A percentile compares a stretch with the other conserved stretches of the same genome.
Conservation (phyloP, 75 land plant species). For the Cupressus sempervirens region DNA sequence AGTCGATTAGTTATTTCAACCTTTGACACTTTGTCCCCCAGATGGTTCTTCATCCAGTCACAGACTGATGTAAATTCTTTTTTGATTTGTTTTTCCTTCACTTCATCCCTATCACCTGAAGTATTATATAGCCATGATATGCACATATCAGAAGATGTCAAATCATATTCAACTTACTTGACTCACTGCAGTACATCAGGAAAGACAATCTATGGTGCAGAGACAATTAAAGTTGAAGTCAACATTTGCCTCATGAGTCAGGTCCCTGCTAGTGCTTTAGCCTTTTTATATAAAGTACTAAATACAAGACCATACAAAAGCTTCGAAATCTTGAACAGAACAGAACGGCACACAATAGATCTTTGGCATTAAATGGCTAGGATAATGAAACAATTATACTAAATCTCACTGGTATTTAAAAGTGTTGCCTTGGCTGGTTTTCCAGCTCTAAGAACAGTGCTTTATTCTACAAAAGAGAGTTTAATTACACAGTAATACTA, state of each 20-base stretch:
- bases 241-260: not conserved
- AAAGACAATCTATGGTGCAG: not conserved
- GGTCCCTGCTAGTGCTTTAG: not conserved
- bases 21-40: slow-evolving; percentile 93
- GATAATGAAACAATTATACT: not conserved
- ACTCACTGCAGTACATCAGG: no score
- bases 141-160: not conserved
- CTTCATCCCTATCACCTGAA: slow-evolving; percentile 77
- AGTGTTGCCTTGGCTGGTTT: not conserved
- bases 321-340: not conserved
- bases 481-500: not conserved
- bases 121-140: not conserved
- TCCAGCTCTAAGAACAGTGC: not conserved
- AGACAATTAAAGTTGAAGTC: not conserved
- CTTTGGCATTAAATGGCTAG: not conserved
- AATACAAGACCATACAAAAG: not conserved
- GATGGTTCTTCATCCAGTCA: slow-evolving; percentile 90
- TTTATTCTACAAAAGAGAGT: not conserved
- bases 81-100: slow-evolving; percentile 75
- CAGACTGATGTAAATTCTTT: slow-evolving; percentile 77
- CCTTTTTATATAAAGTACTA: not conserved
- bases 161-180: not conserved
- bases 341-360: not conserved
- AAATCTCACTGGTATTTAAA: not conserved
- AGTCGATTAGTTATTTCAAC: slow-evolving; percentile 85